These are phyloP conservation scores for Umbelopsis sp. DNA, from an alignment of 192 early-diverging fungal genomes.

Conservation along the genomic window DNA sequence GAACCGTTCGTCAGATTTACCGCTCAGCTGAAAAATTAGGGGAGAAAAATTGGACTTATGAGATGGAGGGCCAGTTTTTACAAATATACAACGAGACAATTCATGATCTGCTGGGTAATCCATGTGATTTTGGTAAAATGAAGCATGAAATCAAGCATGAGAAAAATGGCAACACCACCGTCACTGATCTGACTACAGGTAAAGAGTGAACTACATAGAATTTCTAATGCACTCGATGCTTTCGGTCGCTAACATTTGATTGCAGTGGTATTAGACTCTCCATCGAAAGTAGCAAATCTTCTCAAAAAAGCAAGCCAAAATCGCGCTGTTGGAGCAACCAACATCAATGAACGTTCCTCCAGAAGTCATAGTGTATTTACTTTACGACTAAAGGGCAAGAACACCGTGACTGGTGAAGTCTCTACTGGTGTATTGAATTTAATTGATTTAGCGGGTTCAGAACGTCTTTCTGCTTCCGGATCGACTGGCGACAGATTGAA, in stretches of 20 bases:
- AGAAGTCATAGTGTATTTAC: conserved; percentile 95
- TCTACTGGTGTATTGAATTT: conserved; percentile 83
- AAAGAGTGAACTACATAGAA: conserved; percentile 1
- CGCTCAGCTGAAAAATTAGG: conserved; percentile 67
- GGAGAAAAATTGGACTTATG: conserved; percentile 86
- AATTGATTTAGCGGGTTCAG: conserved; percentile 95
- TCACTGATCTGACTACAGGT: conserved; percentile 76
- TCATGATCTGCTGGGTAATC: conserved; percentile 72
- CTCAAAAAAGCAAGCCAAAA: conserved; percentile 77
- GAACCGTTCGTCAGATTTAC: conserved; percentile 91
- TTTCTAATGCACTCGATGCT: neutral
- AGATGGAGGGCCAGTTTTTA: conserved; percentile 85
- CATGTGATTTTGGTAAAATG: conserved; percentile 45
- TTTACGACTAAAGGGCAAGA: conserved; percentile 73
- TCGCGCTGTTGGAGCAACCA: conserved; percentile 90
- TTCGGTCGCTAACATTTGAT: neutral
- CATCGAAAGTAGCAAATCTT: conserved; percentile 71
- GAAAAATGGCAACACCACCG: conserved; percentile 70
- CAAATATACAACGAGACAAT: conserved; percentile 98
- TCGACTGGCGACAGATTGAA: conserved; percentile 86
- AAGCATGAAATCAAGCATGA: conserved; percentile 91
- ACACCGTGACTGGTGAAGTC: conserved; percentile 72
- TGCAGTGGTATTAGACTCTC: conserved; percentile 68
- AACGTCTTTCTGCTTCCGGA: conserved; percentile 81
- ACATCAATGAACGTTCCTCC: conserved; percentile 93